These are phyloP conservation scores for Botryotinia convoluta DNA, from an alignment of 2,329 filamentous ascomycete species.

Conservation along the genomic window DNA sequence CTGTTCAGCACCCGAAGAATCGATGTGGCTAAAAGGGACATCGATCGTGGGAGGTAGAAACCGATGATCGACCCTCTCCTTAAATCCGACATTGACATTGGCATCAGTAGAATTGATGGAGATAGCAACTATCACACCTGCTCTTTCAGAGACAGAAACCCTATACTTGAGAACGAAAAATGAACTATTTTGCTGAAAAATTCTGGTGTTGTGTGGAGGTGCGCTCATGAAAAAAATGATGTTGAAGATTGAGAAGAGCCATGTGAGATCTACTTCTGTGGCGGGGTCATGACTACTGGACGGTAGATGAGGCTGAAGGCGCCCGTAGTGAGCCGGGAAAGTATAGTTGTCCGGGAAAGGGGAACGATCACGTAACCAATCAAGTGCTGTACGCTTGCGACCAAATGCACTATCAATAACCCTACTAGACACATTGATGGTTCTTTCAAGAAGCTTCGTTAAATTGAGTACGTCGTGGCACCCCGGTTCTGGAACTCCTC, in stretches of 20 bases:
- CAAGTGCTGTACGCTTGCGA: neutral
- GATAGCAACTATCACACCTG: too few species aligned
- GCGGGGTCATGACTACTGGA: neutral
- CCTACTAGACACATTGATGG: neutral
- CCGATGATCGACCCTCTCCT: neutral
- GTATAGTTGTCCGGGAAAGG: neutral
- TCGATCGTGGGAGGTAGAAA: neutral
- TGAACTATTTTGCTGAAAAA: fast-evolving
- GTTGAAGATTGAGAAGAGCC: neutral
- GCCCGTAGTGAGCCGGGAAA: fast-evolving
- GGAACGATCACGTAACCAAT: neutral
- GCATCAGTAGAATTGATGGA: too few species aligned
- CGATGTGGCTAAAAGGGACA: neutral
- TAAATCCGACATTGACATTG: neutral
- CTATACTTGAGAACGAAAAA: neutral
- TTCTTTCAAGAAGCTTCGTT: neutral
- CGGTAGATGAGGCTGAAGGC: neutral
- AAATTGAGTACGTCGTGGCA: neutral
- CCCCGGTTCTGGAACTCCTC: neutral
- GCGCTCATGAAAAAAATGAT: neutral
- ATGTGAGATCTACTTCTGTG: neutral
- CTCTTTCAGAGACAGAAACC: too few species aligned
- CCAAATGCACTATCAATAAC: neutral
- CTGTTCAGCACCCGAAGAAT: fast-evolving
- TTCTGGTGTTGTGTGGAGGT: neutral